Evolutionary conservation across 169 alveolate genomes (phyloP), one percentile per base, ranked within the genome.

Genomic region (Sarcocystis neurona): DNA sequence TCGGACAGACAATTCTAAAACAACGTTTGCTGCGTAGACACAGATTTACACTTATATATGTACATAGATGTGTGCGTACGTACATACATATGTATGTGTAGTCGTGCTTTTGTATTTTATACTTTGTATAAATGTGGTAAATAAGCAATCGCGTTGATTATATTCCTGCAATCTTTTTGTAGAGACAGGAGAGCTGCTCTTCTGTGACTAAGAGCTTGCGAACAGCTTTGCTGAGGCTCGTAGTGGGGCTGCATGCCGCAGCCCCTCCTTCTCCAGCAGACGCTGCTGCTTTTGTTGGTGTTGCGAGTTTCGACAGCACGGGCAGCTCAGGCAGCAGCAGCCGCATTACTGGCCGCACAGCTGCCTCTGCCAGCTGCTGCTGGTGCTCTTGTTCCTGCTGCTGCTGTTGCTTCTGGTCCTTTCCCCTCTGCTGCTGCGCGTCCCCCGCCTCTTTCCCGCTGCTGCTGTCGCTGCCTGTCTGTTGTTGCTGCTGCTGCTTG

Each of bases 171-270:
- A 77, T 77, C 47, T 47, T 43, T n/a, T 46, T 43, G 68, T 77
- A 77, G 70, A 77, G 85, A 3, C 18, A 12, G 30, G 85, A 18
- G 70, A 77, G 85, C 44, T 77, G 85, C 8, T 44, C 85, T 20
- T 77, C 85, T 0, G 85, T 77, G 41, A 77, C 85, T 18, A 77
- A n/a, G 44, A 77, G 85, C 34, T 77, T 77, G 46, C 30, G 60
- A 41, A 47, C 68, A 6, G 47, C 0, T 27, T 77, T 23, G 8
- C 41, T 10, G 10, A 15, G 18, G 41, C 41, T 30, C 8, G 43
- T n/a, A 18, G 78, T 32, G 41, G 78, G 39, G 39, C n/a, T 66
- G 78, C 78, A 20, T 66, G n/a, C 27, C 8, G 43, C 78, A 18
- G 78, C 78, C 18, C 41, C 39, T 30, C 41, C 78, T 53, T 53